Conservation (phyloP, 1,139 yeast species). For the Trichomonascaceae sp. region DNA sequence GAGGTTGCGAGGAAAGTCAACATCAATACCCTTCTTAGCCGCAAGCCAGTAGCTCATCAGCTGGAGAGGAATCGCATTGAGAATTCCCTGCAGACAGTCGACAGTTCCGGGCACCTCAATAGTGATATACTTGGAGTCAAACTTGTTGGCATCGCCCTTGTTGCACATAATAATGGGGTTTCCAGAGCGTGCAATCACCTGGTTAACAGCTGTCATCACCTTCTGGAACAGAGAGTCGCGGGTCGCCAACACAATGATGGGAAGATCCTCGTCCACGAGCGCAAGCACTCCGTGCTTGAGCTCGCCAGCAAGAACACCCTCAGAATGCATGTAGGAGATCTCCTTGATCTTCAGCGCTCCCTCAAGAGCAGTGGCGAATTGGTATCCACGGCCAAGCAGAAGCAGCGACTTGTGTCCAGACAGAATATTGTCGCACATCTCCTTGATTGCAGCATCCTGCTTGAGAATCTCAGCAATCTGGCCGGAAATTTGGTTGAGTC, state of each 20-base stretch:
- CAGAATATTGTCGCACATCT: conserved; percentile 58
- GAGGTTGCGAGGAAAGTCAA: conserved; percentile 96
- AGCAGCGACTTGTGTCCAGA: conserved; percentile 76
- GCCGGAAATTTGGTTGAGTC: conserved; percentile 69
- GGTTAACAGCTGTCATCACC: conserved; percentile 91
- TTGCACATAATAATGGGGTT: conserved; percentile 90
- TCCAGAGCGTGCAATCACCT: conserved; percentile 95
- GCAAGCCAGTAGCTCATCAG: conserved; percentile 97
- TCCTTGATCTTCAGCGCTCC: conserved; percentile 98
- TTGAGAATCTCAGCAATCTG: conserved; percentile 70
- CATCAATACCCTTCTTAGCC: conserved; percentile 88
- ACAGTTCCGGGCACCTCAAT: conserved; percentile 92
- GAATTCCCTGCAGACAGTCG: conserved; percentile 92
- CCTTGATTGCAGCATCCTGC: conserved; percentile 62
- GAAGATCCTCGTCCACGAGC: conserved; percentile 83
- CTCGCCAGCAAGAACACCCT: conserved; percentile 98
- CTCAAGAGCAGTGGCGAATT: conserved; percentile 92
- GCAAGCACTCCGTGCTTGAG: conserved; percentile 98
- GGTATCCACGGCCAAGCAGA: conserved; percentile 94
- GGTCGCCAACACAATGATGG: conserved; percentile 95
- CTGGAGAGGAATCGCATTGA: conserved; percentile 91
- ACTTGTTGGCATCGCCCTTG: conserved; percentile 47
- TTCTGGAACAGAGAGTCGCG: conserved; percentile 94
- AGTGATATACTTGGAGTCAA: conserved; percentile 30
- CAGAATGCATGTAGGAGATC: conserved; percentile 97